Base-by-base conservation (phyloP, 2,329 filamentous ascomycete species). In the Fusarium sp. region DNA sequence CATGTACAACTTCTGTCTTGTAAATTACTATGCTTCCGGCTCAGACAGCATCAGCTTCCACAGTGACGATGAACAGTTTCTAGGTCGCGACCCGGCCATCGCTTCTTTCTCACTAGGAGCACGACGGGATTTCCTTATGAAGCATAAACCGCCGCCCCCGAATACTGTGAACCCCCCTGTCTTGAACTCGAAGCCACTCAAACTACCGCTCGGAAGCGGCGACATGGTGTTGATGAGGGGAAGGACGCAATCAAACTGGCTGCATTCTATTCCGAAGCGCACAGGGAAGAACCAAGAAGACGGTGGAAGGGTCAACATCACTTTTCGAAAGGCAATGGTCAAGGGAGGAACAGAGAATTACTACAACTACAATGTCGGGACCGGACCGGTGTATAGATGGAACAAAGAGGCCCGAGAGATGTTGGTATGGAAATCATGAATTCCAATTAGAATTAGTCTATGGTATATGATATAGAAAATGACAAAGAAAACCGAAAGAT, bases 141-240 rank as follows among this genome's bases (percentile, higher is more conserved):
- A 92, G 78, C 92, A 93, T 73, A 95, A 94, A 75, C 88, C 90
- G 1, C 75, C 80, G 0, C 72, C 80, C 3, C 77, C 81, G 35
- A 71, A 68, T 65, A 20, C 30, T 30, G 82, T n/a, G 47, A 73
- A 76, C 3, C 50, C 56, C 73, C 80, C 68, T 25, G 27, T 35
- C 7, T 17, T 23, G 13, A 48, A 45, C 9, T 45, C 75, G 8
- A 84, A 81, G 65, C 78, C 81, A 6, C 67, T 87, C 4, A 87
- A 86, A 69, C 67, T 87, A 43, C 79, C 79, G 0, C 81, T 95
- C 19, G 85, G 79, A 0, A 88, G 87, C 45, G 92, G 92, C 0
- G 92, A 94, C 73, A 93, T 95, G 91, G 78, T 95, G 5, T 78
- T 95, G 22, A 95, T 95, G 92, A 84, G 86, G 46, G 91, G 92